Evolutionary conservation across 768 basidiomycete genomes (phyloP).

Genomic region (Suillus tomentosus): DNA sequence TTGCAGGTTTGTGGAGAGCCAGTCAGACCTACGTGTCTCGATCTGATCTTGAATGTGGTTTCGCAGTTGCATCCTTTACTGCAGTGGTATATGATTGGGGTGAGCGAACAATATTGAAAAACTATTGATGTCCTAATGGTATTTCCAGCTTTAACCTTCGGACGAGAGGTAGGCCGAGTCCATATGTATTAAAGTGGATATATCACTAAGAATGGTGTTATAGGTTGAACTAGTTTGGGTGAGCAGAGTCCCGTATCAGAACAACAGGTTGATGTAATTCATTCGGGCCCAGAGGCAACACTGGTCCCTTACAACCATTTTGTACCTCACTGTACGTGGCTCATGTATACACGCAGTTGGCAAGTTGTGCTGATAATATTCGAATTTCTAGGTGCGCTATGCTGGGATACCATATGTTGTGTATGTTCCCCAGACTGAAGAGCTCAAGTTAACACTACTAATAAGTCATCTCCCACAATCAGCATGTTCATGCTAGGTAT

Average conservation of each 20-base stretch:
- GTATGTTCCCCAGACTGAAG: not conserved
- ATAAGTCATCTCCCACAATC: not conserved
- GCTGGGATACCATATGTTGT: not conserved
- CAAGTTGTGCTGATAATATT: not conserved
- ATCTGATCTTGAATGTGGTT: not conserved
- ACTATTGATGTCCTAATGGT: not conserved
- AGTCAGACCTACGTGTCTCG: not conserved
- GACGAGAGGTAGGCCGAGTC: not conserved
- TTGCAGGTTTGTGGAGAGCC: not conserved
- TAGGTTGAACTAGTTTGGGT: not conserved
- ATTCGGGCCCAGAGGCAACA: not conserved
- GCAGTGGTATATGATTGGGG: constrained; percentile 6
- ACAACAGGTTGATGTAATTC: not conserved
- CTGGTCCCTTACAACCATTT: not conserved
- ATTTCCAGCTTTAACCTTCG: not conserved
- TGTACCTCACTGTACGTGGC: not conserved
- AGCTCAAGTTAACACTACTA: not conserved
- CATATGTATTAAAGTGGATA: not conserved
- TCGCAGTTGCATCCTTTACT: not conserved
- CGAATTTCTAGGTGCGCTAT: not conserved
- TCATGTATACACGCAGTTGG: not conserved
- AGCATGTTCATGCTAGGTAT: constrained; percentile 7
- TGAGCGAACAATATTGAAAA: not conserved
- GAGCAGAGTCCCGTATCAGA: not conserved
- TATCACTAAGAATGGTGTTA: not conserved